Base-by-base conservation (phyloP, 352 stramenopile genomes). In the Pythium brachiatum region DNA sequence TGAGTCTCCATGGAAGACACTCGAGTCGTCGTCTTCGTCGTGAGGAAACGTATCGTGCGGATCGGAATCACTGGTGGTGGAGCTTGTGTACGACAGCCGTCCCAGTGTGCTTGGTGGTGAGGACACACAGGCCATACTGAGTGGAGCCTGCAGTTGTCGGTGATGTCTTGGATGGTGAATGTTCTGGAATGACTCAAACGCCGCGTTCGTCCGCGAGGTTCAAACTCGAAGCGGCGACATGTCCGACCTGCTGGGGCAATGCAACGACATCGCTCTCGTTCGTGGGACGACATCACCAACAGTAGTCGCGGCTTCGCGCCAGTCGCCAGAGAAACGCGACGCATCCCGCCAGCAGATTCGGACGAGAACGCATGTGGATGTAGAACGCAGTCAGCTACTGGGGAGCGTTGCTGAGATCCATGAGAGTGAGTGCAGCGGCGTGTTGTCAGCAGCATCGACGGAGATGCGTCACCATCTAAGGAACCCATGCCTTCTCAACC, bases 371-470 rank as follows among this genome's bases (percentile, higher is more conserved):
- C 29, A 34, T 34, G n/a, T n/a, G 29, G 29, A 34, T 34, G 29
- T 5, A 34, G 29, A 34, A 9, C n/a, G 39, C n/a, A 47, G 20
- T 47, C n/a, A 47, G 29, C 29, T 34, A 47, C 39, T 47, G 26
- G 5, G 21, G 39, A 47, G 39, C 39, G n/a, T 21, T 20, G 9
- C 34, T 41, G 34, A 18, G 34, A n/a, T 9, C 29, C 29, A 34
- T 34, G 29, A 5, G 29, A 34, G 29, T 9, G 29, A n/a, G n/a
- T n/a, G n/a, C n/a, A n/a, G 5, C 9, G 29, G 27, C 48, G 26
- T 60, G 48, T 66, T 53, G 51, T 66, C 50, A 60, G 41, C 59
- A 47, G 2, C 9, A 25, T 31, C 26, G 59, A 60, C 27, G 39
- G 50, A 44, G 59, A 54, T 64, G 47, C 47, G 57, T 57, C 57